Conservation (phyloP, 2,329 filamentous ascomycete genomes). For the Apiospora kogelbergensis region DNA sequence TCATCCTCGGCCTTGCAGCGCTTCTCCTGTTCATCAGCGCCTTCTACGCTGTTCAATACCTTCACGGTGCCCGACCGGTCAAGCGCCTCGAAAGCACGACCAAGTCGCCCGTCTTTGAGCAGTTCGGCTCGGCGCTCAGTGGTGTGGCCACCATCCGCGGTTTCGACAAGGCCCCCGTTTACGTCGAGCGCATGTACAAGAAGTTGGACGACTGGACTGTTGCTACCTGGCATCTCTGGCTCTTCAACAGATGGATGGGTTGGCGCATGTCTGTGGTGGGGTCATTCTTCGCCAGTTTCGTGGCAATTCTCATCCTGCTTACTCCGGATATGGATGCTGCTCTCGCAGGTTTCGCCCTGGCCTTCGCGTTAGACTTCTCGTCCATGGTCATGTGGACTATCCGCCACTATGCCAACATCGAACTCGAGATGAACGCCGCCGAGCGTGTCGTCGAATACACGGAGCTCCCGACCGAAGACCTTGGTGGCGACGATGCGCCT, state of each 20-base stretch:
- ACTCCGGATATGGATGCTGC: conserved; percentile 64
- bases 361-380: conserved; percentile 71
- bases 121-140: conserved; percentile 70
- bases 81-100: conserved; percentile 76
- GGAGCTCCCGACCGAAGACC: conserved; percentile 65
- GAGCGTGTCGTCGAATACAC: conserved; percentile 77
- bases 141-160: conserved; percentile 76
- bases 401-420: conserved; percentile 67
- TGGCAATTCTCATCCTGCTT: conserved; percentile 63
- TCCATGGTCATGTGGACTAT: conserved; percentile 60
- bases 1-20: conserved; percentile 62
- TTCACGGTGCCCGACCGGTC: conserved; percentile 70
- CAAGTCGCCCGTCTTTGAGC: conserved; percentile 79
- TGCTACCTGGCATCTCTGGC: conserved; percentile 66
- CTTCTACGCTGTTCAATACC: conserved; percentile 61
- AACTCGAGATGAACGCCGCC: conserved; percentile 77
- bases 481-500: conserved; percentile 60
- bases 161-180: conserved; percentile 67
- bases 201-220: conserved; percentile 68
- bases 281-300: conserved; percentile 64
- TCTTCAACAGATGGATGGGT: conserved; percentile 76
- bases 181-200: conserved; percentile 67
- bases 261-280: conserved; percentile 71
- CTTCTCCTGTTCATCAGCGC: conserved; percentile 58
- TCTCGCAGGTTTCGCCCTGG: conserved; percentile 73